Evolutionary conservation across 352 stramenopile species (phyloP).

Genomic region (Pythium monospermum): DNA sequence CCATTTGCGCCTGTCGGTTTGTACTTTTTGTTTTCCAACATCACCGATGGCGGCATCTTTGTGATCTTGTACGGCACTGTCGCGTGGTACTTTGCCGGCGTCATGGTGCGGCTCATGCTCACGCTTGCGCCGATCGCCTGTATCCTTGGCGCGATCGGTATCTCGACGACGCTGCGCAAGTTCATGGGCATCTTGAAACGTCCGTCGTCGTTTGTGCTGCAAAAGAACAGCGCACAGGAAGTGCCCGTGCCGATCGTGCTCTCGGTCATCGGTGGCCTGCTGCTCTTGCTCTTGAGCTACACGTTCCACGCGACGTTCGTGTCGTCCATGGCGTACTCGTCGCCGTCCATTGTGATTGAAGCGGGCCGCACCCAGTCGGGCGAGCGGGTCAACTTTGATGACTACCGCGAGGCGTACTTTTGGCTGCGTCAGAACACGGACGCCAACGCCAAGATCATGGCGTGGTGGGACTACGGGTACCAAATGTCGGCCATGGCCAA

Average conservation of each 20-base stretch:
- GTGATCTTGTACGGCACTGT: conserved; percentile 92
- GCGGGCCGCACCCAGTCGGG: conserved; percentile 62
- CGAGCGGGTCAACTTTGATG: conserved; percentile 83
- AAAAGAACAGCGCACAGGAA: conserved; percentile 54
- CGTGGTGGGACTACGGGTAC: conserved; percentile 86
- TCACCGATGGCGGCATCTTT: conserved; percentile 89
- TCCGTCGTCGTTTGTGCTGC: conserved; percentile 42
- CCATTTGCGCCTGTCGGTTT: conserved; percentile 89
- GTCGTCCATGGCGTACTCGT: conserved; percentile 89
- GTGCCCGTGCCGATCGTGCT: conserved; percentile 56
- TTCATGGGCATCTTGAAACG: conserved; percentile 67
- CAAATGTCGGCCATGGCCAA: conserved; percentile 76
- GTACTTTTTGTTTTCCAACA: conserved; percentile 87
- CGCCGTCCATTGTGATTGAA: conserved; percentile 91
- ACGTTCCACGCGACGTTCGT: conserved; percentile 87
- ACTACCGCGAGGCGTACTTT: conserved; percentile 74
- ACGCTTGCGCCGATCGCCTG: conserved; percentile 90
- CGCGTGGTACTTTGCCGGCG: conserved; percentile 90
- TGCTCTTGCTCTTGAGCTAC: conserved; percentile 83
- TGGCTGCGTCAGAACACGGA: conserved; percentile 73
- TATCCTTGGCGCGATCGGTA: conserved; percentile 84
- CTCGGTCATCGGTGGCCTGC: conserved; percentile 49
- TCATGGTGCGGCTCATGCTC: conserved; percentile 92
- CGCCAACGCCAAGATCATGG: conserved; percentile 57
- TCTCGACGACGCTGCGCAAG: conserved; percentile 76